Base-by-base conservation (phyloP, 768 basidiomycete genomes). In the Daedalea quercina region DNA sequence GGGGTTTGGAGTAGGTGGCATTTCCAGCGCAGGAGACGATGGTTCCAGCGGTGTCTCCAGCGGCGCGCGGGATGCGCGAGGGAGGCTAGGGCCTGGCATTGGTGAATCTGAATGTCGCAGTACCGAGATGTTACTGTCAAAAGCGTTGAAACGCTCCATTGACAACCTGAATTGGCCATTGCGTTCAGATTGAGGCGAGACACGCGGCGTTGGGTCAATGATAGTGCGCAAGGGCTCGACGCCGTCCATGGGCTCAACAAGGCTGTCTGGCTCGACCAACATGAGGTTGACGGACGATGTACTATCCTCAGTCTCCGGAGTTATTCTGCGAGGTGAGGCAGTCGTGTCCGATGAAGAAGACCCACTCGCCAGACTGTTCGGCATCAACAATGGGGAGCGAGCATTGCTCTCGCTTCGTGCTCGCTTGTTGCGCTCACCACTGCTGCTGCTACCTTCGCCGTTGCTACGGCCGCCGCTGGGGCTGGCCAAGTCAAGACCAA, bases 71-170 rank as follows among this genome's bases (percentile, higher is more conserved):
- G 47, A 6, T 11, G 49, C 3, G n/a, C 20, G 40, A 40, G 40
- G 49, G 37, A 41, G 49, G 20, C 23, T 50, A 22, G 50, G 41
- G 37, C 26, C 50, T 22, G 41, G 42, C 6, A 51, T n/a, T 2
- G 50, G 50, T 24, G 50, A 43, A 43, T 35, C 19, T 40, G 47
- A 49, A 20, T 43, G 50, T 42, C 42, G 50, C 50, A 44, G 26
- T 2, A 51, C 26, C 8, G 50, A 44, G 13, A 51, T 51, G 20
- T 51, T 51, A 35, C 24, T 51, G 25, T 51, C 50, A 28, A 51
- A 51, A 19, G 50, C 40, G 19, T 42, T 44, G 50, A 51, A 44
- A 4, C 50, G 50, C 15, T 51, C 50, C 40, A 51, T 26, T 7
- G 50, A 51, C 7, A 51, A 9, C 22, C 50, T 42, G 20, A 20